Evolutionary conservation across 2,329 filamentous ascomycete species (phyloP), one percentile per base, ranked within the genome.

Genomic region (Dactylellina sp.): DNA sequence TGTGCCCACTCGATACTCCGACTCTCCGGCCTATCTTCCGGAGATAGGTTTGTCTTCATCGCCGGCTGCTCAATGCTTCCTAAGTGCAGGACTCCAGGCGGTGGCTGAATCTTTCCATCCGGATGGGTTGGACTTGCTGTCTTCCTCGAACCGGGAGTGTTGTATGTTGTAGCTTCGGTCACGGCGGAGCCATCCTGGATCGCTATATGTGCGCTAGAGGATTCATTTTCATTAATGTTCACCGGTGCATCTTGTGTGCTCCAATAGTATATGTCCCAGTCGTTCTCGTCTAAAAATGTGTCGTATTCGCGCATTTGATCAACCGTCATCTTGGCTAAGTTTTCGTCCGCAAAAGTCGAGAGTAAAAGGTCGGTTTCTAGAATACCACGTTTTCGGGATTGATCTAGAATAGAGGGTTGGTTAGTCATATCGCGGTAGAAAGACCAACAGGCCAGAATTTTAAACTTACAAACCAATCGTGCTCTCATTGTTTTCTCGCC

Each of bases 201-300:
- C 7, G 75, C 32, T 20, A 81, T 81, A 1, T 82, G 79, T n/a
- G 82, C 82, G 24, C 81, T 83, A 25, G 86, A 84, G 76, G 88
- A 86, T 3, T 85, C 84, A 50, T 84, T 84, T 66, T 87, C 84
- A 60, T 84, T 81, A 35, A 87, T 85, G n/a, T 86, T 86, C 0
- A 85, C 83, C 2, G 86, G 83, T 11, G 89, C 85, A 78, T 92
- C 89, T 82, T 99, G 95, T 14, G 95, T 99, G 2, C 91, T 92
- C 95, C 95, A 99, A 86, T 99, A 99, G 85, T 99, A 99, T 75
- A 99, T 97, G 81, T 99, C 95, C 95, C 95, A 99, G 84, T 99
- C 95, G 82, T 99, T 99, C 83, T 99, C 95, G 82, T 99, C 95
- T 65, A 99, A 88, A 84, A 99, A 96, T 25, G 86, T 84, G 81